A percentile compares a stretch with the other conserved stretches of the same genome.
Evolutionary conservation across 1,284 basidiomycete species (phyloP).

Genomic region (Cutaneotrichosporon spelunceum): DNA sequence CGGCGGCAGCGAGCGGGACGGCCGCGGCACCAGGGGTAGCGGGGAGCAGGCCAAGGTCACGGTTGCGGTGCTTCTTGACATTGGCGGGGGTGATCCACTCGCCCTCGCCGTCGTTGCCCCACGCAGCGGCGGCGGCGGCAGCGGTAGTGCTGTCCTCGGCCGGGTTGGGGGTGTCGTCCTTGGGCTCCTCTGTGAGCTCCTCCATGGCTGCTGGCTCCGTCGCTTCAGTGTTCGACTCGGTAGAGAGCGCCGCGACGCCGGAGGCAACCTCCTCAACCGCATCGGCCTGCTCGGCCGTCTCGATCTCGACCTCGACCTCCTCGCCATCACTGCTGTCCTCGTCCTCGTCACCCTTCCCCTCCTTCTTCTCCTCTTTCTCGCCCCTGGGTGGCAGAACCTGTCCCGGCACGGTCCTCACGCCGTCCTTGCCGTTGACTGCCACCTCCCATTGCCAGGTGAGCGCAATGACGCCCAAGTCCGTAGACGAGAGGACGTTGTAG

Average conservation of each 20-base stretch:
- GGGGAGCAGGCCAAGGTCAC: slow-evolving; percentile 75
- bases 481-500: slow-evolving; percentile 83
- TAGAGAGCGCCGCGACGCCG: slow-evolving; percentile 12
- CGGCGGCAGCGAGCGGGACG: slow-evolving; percentile 60
- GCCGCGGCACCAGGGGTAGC: slow-evolving; percentile 33
- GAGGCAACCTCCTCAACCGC: slow-evolving; percentile 15
- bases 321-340: slow-evolving; percentile 17
- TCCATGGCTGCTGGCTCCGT: slow-evolving; percentile 15
- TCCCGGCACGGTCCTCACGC: slow-evolving; percentile 56
- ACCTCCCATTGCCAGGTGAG: slow-evolving; percentile 76
- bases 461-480: slow-evolving; percentile 89
- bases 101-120: slow-evolving; percentile 66
- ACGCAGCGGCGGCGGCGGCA: slow-evolving; percentile 9
- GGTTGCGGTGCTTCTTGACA: slow-evolving; percentile 80
- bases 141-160: slow-evolving; percentile 21
- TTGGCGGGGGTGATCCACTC: slow-evolving; percentile 98
- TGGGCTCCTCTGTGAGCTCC: background rate
- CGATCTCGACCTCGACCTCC: slow-evolving; percentile 20
- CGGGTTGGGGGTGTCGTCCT: background rate
- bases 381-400: slow-evolving; percentile 25
- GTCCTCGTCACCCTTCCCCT: slow-evolving; percentile 51
- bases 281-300: slow-evolving; percentile 17
- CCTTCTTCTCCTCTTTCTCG: slow-evolving; percentile 36
- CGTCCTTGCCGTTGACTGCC: slow-evolving; percentile 56
- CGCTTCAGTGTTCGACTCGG: background rate